Conservation (phyloP, 805 yeast species). For the Cyberlindnera maritima region DNA sequence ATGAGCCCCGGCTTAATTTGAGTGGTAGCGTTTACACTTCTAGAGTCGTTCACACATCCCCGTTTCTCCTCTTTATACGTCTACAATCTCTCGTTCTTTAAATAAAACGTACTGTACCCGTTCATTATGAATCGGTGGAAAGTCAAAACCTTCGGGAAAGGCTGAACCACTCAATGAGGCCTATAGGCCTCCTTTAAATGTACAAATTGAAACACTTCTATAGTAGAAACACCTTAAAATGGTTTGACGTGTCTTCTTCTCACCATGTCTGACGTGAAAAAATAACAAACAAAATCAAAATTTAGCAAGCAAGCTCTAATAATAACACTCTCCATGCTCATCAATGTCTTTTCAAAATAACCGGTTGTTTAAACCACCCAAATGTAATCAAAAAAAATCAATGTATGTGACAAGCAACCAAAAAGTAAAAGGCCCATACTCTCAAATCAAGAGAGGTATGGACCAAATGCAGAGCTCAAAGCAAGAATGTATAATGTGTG, state of each 20-base stretch:
- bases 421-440: not conserved
- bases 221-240: conserved; percentile 12
- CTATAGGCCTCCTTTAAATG: conserved; percentile 4
- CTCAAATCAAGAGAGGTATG: not conserved
- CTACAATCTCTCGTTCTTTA: too few relatives aligned
- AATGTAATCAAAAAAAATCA: conserved; percentile 2
- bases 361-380: conserved; percentile 10
- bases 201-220: conserved; percentile 12
- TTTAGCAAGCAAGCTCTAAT: not conserved
- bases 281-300: conserved; percentile 3
- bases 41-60: too few relatives aligned
- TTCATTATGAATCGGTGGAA: conserved; percentile 10
- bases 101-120: conserved; percentile 4
- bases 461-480: not conserved
- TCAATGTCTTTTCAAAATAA: conserved; percentile 4
- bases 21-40: too few relatives aligned
- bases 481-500: not conserved
- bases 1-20: too few relatives aligned
- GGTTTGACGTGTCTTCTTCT: conserved; percentile 15
- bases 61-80: too few relatives aligned
- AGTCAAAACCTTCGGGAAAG: conserved; percentile 10
- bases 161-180: conserved; percentile 3
- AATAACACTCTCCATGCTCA: conserved; percentile 3
- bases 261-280: conserved; percentile 9
- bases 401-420: not conserved